These are phyloP conservation scores for Angophora floribunda DNA, from an alignment of 345 rosid genomes.

Conservation along the genomic window DNA sequence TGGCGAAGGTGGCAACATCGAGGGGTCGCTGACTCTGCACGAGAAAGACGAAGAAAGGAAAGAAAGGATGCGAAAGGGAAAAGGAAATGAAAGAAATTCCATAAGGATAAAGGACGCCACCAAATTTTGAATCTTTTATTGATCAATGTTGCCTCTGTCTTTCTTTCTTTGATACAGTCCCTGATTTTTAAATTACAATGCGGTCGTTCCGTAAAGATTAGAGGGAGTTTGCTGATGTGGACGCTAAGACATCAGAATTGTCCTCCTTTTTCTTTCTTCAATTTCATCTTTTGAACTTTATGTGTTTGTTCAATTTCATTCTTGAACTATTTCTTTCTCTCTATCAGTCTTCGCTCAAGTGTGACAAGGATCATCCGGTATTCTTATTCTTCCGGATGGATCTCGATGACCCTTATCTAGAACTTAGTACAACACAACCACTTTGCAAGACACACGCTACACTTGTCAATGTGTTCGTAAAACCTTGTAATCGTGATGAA, in stretches of 20 bases:
- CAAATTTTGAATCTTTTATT: too few species aligned
- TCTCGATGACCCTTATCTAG: not conserved
- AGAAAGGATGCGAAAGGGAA: not conserved
- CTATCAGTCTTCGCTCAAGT: not conserved
- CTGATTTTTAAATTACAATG: not conserved
- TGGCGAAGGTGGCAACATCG: not conserved
- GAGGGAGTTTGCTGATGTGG: not conserved
- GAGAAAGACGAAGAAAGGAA: not conserved
- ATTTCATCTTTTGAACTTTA: too few species aligned
- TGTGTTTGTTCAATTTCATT: not conserved
- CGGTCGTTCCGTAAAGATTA: not conserved
- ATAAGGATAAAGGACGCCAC: too few species aligned
- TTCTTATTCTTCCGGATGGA: not conserved
- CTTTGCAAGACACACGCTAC: not conserved
- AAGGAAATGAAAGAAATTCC: not conserved
- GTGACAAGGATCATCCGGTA: not conserved
- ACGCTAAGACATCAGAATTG: not conserved
- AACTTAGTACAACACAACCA: not conserved
- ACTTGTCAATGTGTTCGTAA: not conserved
- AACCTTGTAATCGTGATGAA: not conserved
- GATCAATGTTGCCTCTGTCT: too few species aligned
- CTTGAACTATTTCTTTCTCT: not conserved
- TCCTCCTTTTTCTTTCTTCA: not conserved
- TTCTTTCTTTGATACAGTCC: too few species aligned
- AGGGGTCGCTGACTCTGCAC: not conserved